Conservation (phyloP, 192 early-diverging fungal genomes). For the Paraglomus occultum region DNA sequence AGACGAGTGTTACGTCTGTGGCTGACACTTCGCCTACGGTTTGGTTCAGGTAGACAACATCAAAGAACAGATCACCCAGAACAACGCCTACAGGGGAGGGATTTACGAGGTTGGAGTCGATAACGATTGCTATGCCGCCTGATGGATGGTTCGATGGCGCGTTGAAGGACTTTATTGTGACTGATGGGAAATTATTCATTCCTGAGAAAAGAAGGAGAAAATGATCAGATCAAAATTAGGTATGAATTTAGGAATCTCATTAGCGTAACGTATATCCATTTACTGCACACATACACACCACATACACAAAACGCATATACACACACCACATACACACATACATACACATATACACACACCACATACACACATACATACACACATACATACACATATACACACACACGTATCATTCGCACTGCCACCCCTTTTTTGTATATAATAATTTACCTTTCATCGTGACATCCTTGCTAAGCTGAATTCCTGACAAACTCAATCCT, state of each 20-base stretch:
- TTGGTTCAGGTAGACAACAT: constrained; percentile 44
- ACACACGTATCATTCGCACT: constrained; percentile 26
- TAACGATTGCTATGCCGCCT: constrained; percentile 56
- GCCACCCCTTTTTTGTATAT: constrained; percentile 22
- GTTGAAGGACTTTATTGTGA: constrained; percentile 50
- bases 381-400: constrained; percentile 37
- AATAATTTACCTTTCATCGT: constrained; percentile 39
- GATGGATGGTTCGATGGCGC: constrained; percentile 51
- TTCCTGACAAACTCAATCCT: constrained; percentile 40
- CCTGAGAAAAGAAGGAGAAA: constrained; percentile 33
- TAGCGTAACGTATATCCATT: constrained; percentile 25
- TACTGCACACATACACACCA: constrained; percentile 27
- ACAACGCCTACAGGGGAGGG: constrained; percentile 55
- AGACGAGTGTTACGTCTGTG: constrained; percentile 38
- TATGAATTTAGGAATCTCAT: constrained; percentile 4
- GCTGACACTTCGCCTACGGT: constrained; percentile 50
- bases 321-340: constrained; percentile 29
- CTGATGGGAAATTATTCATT: constrained; percentile 55
- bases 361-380: constrained; percentile 19
- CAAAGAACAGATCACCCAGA: constrained; percentile 55
- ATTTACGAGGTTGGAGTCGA: constrained; percentile 52
- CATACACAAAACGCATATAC: constrained; percentile 43
- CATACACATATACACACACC: constrained; percentile 18
- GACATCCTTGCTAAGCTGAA: constrained; percentile 50
- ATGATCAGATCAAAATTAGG: no score